Conservation (phyloP, 139 green algal genomes). For the Ostreobium quekettii region DNA sequence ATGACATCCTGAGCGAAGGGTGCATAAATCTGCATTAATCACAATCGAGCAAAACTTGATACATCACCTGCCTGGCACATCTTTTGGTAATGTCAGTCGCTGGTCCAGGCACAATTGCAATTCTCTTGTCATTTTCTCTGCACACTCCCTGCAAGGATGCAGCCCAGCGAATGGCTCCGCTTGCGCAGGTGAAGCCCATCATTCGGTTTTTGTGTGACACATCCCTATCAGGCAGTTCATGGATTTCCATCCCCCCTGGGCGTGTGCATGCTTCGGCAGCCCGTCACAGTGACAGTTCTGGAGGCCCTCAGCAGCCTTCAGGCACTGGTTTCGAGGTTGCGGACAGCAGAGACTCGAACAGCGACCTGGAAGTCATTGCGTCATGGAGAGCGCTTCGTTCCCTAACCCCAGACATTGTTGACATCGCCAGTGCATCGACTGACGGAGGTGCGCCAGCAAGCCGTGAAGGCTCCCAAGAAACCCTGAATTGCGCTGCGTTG, state of each 20-base stretch:
- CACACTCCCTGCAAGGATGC: background rate
- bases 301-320: too few species aligned
- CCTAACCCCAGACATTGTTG: constrained; percentile 61
- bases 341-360: constrained; percentile 23
- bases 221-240: constrained; percentile 45
- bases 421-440: too few species aligned
- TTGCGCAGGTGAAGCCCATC: constrained; percentile 47
- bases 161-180: background rate
- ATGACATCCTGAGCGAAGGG: too few species aligned
- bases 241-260: constrained; percentile 35
- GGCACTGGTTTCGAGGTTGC: too few species aligned
- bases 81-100: background rate
- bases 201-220: constrained; percentile 61
- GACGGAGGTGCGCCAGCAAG: too few species aligned
- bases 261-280: too few species aligned
- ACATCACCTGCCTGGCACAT: background rate
- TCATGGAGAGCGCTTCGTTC: constrained; percentile 37
- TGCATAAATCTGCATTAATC: background rate
- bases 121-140: background rate
- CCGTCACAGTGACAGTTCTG: too few species aligned
- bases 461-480: too few species aligned
- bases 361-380: constrained; percentile 38
- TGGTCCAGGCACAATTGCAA: background rate
- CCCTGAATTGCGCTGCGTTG: too few species aligned
- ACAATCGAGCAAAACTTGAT: background rate